Evolutionary conservation across 148 eudicot genomes (phyloP).

Genomic region (Pharnaceum exiguum): DNA sequence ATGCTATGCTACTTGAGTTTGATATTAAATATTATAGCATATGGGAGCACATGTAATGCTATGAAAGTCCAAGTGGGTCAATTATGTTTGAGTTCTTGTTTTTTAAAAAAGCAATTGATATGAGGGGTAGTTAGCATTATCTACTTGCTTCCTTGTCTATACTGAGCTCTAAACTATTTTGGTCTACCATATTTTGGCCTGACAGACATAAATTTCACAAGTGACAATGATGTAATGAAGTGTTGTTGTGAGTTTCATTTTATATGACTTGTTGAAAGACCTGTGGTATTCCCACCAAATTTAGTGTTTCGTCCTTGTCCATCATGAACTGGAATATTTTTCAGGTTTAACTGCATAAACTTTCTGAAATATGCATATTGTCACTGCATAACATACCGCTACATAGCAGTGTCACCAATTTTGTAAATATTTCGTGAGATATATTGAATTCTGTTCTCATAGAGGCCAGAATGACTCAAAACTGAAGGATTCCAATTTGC

Average conservation of each 20-base stretch:
- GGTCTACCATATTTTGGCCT: conserved; percentile 17
- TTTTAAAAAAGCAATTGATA: background rate
- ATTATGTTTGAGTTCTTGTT: conserved; percentile 15
- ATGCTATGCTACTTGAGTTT: background rate
- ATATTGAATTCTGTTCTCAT: too few species aligned
- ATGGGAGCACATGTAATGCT: conserved; percentile 46
- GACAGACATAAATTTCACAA: background rate
- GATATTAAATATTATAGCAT: conserved; percentile 22
- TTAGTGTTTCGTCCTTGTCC: too few species aligned
- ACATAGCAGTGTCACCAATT: too few species aligned
- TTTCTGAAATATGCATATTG: too few species aligned
- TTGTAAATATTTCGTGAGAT: too few species aligned
- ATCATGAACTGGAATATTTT: too few species aligned
- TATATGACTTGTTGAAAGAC: too few species aligned
- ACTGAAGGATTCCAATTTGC: background rate
- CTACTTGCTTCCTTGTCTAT: conserved; percentile 4
- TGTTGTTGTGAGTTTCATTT: too few species aligned
- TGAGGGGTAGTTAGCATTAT: conserved; percentile 6
- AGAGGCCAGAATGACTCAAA: background rate
- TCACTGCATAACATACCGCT: too few species aligned
- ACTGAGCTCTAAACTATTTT: conserved; percentile 7
- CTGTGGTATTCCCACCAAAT: too few species aligned
- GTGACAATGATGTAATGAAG: conserved; percentile 14
- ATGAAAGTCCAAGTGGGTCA: conserved; percentile 19
- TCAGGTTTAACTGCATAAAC: too few species aligned